Evolutionary conservation across 352 stramenopile genomes (phyloP).

Genomic region (Pythium periplocum): DNA sequence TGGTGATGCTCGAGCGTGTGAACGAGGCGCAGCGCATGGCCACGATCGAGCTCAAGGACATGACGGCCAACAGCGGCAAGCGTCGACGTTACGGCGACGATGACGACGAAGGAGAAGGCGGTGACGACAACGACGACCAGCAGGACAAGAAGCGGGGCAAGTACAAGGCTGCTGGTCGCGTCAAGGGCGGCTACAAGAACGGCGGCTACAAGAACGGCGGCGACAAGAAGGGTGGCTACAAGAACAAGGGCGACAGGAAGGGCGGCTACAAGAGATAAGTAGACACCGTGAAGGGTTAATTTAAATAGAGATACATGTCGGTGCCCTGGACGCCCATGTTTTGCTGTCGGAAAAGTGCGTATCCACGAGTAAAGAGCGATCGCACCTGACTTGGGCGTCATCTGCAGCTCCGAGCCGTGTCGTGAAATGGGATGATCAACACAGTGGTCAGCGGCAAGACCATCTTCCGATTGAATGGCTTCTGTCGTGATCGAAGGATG

Average conservation of each 20-base stretch:
- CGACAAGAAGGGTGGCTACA: constrained; percentile 6
- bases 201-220: constrained; percentile 7
- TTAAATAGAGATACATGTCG: too few species aligned
- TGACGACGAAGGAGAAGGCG: constrained; percentile 39
- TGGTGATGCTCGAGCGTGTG: constrained; percentile 96
- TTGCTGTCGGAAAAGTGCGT: too few species aligned
- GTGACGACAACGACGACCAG: constrained; percentile 22
- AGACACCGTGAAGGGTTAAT: too few species aligned
- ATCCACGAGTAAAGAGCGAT: too few species aligned
- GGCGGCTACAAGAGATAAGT: too few species aligned
- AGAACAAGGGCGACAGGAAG: background rate
- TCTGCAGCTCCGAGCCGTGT: too few species aligned
- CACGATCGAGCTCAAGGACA: constrained; percentile 86
- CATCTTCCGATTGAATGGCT: too few species aligned
- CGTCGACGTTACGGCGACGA: constrained; percentile 56
- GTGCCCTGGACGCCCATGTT: too few species aligned
- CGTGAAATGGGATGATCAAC: too few species aligned
- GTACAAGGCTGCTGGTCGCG: constrained; percentile 78
- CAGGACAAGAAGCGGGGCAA: constrained; percentile 30
- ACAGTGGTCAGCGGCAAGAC: too few species aligned
- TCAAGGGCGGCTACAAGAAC: constrained; percentile 13
- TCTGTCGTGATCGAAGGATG: too few species aligned
- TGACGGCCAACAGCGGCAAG: constrained; percentile 50
- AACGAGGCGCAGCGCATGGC: constrained; percentile 96
- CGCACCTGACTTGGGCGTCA: too few species aligned